Evolutionary conservation across 345 rosid species (phyloP).

Genomic region (Lagerstroemia speciosa): DNA sequence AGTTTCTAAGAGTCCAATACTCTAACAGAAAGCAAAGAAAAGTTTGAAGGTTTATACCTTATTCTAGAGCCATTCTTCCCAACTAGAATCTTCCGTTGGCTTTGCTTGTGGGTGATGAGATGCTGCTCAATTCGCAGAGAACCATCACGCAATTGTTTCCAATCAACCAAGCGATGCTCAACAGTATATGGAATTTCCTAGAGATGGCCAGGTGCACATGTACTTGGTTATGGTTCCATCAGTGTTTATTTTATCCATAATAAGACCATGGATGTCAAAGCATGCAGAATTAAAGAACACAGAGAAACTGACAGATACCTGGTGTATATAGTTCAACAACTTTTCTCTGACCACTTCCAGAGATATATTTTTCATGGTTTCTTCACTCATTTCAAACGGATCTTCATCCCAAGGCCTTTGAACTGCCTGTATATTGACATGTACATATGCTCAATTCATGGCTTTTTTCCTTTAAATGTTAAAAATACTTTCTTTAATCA

Average conservation of each 20-base stretch:
- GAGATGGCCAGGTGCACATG: slow-evolving; percentile 7
- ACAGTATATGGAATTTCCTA: slow-evolving; percentile 81
- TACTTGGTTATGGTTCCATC: not conserved
- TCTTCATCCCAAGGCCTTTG: slow-evolving; percentile 95
- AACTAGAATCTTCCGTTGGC: slow-evolving; percentile 90
- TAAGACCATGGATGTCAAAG: not conserved
- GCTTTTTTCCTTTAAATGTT: too few relatives aligned
- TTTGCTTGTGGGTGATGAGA: slow-evolving; percentile 53
- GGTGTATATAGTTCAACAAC: slow-evolving; percentile 82
- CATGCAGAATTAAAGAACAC: not conserved
- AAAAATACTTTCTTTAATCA: too few relatives aligned
- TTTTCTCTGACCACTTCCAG: slow-evolving; percentile 86
- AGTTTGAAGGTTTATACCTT: slow-evolving; percentile 36
- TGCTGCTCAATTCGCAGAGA: slow-evolving; percentile 89
- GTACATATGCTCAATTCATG: not conserved
- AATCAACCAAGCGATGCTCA: slow-evolving; percentile 76
- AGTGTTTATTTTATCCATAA: not conserved
- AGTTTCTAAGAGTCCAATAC: not conserved
- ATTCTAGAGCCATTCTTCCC: slow-evolving; percentile 83
- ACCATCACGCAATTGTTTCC: slow-evolving; percentile 81
- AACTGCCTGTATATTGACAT: slow-evolving; percentile 56
- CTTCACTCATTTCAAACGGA: slow-evolving; percentile 67
- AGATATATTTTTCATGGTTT: slow-evolving; percentile 78
- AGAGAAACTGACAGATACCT: slow-evolving; percentile 27
- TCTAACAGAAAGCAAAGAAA: not conserved